A percentile compares a stretch with the other conserved stretches of the same genome.
Evolutionary conservation across 169 alveolate genomes (phyloP).

Genomic region (Plasmodium cynomolgi): DNA sequence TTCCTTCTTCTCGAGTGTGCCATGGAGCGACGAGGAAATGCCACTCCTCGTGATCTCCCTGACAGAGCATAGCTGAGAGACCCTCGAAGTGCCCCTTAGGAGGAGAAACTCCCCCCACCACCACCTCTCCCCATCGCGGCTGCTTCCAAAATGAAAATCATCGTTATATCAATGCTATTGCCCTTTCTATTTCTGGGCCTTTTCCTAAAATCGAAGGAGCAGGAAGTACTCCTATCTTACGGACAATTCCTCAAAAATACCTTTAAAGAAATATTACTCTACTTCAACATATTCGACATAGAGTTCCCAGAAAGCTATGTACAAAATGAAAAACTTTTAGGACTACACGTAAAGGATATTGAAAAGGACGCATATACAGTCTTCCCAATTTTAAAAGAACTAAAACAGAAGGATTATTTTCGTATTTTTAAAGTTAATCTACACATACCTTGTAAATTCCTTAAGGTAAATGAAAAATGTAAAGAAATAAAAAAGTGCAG

Average conservation of each 20-base stretch:
- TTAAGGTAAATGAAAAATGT: slow-evolving; percentile 31
- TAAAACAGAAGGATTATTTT: slow-evolving; percentile 61
- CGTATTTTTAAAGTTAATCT: slow-evolving; percentile 42
- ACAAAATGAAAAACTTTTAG: slow-evolving; percentile 13
- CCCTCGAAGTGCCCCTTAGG: neutral
- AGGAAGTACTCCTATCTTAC: neutral
- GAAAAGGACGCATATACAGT: slow-evolving; percentile 42
- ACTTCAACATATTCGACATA: slow-evolving; percentile 35
- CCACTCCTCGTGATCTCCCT: neutral
- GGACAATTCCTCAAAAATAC: neutral
- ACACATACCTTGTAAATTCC: slow-evolving; percentile 28
- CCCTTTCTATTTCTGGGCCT: neutral
- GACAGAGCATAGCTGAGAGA: neutral
- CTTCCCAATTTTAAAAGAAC: slow-evolving; percentile 24
- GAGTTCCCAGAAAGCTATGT: slow-evolving; percentile 18
- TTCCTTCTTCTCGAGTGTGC: neutral
- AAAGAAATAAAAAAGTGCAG: slow-evolving; percentile 56
- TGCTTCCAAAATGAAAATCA: slow-evolving; percentile 10
- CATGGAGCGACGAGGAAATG: neutral
- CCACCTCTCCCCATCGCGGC: neutral
- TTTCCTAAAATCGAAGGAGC: slow-evolving; percentile 2
- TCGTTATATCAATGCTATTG: neutral
- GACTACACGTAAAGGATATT: slow-evolving; percentile 31
- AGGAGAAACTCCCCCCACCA: neutral
- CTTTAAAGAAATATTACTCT: slow-evolving; percentile 30